Percentiles rank a stretch among this genome's conserved stretches.
Conservation (phyloP, 768 basidiomycete species). For the Suillus brevipes region DNA sequence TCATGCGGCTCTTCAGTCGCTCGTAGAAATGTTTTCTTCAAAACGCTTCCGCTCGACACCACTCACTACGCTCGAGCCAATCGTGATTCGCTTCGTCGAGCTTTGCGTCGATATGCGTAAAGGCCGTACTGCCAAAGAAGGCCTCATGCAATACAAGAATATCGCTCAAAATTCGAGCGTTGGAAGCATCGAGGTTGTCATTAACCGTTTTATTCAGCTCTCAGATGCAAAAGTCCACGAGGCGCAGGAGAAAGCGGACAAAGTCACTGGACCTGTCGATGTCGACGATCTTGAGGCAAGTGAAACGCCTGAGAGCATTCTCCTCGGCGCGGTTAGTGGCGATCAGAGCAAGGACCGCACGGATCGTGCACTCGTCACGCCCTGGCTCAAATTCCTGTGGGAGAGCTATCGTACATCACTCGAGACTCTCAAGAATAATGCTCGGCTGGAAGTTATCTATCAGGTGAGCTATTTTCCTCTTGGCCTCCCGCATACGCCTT, state of each 20-base stretch:
- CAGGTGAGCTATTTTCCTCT: slow-evolving; percentile 56
- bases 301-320: slow-evolving; percentile 90
- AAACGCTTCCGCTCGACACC: slow-evolving; percentile 95
- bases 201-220: slow-evolving; percentile 80
- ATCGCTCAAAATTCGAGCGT: slow-evolving; percentile 94
- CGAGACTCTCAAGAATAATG: slow-evolving; percentile 95
- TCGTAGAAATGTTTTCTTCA: slow-evolving; percentile 89
- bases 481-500: neutral
- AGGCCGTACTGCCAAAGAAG: slow-evolving; percentile 91
- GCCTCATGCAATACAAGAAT: slow-evolving; percentile 97
- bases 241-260: slow-evolving; percentile 85
- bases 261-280: slow-evolving; percentile 68
- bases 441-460: slow-evolving; percentile 88
- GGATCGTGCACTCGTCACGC: slow-evolving; percentile 91
- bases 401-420: slow-evolving; percentile 95
- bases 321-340: slow-evolving; percentile 84
- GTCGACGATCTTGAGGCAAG: slow-evolving; percentile 96
- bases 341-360: slow-evolving; percentile 94
- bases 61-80: slow-evolving; percentile 86
- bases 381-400: slow-evolving; percentile 99
- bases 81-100: slow-evolving; percentile 93
- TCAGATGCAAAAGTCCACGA: slow-evolving; percentile 81
- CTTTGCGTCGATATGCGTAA: slow-evolving; percentile 95
- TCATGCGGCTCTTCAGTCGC: slow-evolving; percentile 84
- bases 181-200: slow-evolving; percentile 87